Evolutionary conservation across 257 asterid species (phyloP), one percentile per base, ranked within the genome.

Genomic region (Jaltomata sinuosa): DNA sequence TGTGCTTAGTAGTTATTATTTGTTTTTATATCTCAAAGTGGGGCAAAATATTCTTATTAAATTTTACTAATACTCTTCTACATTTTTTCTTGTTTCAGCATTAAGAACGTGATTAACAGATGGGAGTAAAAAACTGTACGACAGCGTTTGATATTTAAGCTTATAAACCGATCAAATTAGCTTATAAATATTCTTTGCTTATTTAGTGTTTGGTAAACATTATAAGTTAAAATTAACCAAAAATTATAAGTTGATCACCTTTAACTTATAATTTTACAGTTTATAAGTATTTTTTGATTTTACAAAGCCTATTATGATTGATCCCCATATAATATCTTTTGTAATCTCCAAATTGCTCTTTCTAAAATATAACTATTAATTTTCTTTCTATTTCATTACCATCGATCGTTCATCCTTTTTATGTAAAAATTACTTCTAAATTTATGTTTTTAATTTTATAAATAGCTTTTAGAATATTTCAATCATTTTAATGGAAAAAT

Each of bases 1-100:
- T 85, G 84, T 87, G 88, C 34, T 84, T 78, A 85, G 84, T 88
- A n/a, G 59, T 72, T 54, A 65, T 57, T 84, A 62, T 71, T 25
- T 80, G 85, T 81, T 85, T 88, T 90, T n/a, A 76, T 57, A 32
- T 84, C 74, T 84, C 81, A 40, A 40, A 3, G 16, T 31, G 52
- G 40, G 76, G 82, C 84, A 79, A 84, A 78, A 34, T 83, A 52
- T 32, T 83, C 74, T 72, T 52, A 57, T 68, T 68, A 19, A 19
- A 34, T 34, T 34, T 68, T 34, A 67, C 15, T 32, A 11, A 0
- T 27, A 9, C 14, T n/a, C n/a, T 3, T 4, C 5, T 36, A 3
- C 12, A 5, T 6, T 61, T 27, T 62, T 62, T 65, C 16, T 6
- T 65, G 31, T 18, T 19, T 68, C 82, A 80, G 27, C 12, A 1